These are phyloP conservation scores for Gaeumannomyces sp. DNA, from an alignment of 2,329 filamentous ascomycete species.

Conservation along the genomic window DNA sequence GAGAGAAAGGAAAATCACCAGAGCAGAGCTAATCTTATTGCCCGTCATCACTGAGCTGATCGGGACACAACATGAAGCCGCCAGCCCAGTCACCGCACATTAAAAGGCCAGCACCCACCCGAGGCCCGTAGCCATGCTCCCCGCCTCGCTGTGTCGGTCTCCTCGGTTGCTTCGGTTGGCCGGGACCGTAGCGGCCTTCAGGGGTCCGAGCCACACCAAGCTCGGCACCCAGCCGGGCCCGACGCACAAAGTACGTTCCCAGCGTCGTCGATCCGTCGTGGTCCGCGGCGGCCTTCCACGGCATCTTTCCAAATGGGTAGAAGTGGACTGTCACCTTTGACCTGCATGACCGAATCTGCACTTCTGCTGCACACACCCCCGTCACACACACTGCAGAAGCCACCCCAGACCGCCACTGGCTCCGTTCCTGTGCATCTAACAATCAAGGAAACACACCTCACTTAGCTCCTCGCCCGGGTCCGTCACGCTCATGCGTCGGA, in stretches of 20 bases:
- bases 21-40: no score
- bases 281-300: no score
- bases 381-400: no score
- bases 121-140: neutral
- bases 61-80: neutral
- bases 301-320: neutral
- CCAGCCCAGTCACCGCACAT: neutral
- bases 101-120: no score
- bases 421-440: neutral
- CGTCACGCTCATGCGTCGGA: neutral
- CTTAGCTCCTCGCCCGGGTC: no score
- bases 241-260: neutral
- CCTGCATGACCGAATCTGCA: neutral
- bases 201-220: neutral
- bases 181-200: conserved; percentile 2
- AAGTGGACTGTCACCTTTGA: neutral
- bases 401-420: no score
- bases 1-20: no score
- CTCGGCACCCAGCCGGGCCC: conserved; percentile 8
- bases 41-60: neutral
- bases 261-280: neutral
- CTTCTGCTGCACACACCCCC: no score
- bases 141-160: neutral
- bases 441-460: neutral
- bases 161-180: conserved; percentile 3